These are phyloP conservation scores for Pichia gijzeniarum DNA, from an alignment of 805 yeast species.

Conservation along the genomic window DNA sequence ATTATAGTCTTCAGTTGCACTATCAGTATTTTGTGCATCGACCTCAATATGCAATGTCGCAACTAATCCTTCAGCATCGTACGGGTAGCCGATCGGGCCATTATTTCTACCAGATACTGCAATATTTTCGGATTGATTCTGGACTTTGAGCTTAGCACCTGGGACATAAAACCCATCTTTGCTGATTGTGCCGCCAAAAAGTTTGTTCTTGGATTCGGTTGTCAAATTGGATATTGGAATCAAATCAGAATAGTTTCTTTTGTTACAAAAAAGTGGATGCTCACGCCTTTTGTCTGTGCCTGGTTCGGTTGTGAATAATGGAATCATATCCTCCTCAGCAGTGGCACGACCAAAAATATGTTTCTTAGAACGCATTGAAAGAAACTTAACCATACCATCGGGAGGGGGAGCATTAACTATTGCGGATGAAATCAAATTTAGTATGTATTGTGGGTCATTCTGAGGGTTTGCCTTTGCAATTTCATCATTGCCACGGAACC, in stretches of 20 bases:
- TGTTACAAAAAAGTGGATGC: constrained; percentile 49
- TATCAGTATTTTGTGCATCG: constrained; percentile 40
- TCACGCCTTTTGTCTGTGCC: constrained; percentile 39
- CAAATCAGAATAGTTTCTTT: constrained; percentile 68
- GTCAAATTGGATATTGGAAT: constrained; percentile 41
- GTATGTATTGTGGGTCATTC: constrained; percentile 66
- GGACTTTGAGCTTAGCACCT: constrained; percentile 12
- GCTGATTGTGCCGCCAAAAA: constrained; percentile 23
- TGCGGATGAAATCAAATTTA: constrained; percentile 85
- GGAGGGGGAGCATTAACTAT: constrained; percentile 94
- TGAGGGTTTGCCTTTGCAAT: constrained; percentile 46
- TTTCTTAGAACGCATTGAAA: constrained; percentile 58
- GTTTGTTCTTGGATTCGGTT: constrained; percentile 2
- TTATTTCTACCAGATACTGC: not conserved
- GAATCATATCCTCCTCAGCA: constrained; percentile 65
- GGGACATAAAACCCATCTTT: constrained; percentile 6
- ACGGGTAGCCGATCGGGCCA: constrained; percentile 42
- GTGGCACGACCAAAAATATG: constrained; percentile 60
- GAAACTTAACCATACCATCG: constrained; percentile 67
- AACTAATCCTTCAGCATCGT: constrained; percentile 50
- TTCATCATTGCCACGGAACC: constrained; percentile 54
- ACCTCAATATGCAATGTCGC: constrained; percentile 71
- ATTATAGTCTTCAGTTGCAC: constrained; percentile 60
- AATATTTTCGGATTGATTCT: constrained; percentile 3
- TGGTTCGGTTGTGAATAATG: constrained; percentile 56